Evolutionary conservation across 208 protist species (phyloP), one percentile per base, ranked within the genome.

Genomic region (Leptomonas seymouri): DNA sequence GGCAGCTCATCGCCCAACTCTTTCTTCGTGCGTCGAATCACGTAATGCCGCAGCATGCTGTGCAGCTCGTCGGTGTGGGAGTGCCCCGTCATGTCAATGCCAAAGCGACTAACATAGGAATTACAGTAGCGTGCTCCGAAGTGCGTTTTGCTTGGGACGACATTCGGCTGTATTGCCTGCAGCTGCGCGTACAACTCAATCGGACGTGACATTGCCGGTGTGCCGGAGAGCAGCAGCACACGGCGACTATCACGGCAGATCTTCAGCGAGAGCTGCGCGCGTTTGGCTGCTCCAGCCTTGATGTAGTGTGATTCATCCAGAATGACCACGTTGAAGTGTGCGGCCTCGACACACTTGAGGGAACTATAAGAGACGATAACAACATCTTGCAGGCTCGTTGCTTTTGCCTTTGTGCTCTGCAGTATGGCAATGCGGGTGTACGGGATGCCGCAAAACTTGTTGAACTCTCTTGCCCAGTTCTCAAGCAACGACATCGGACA

Each of bases 301-400:
- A 99, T 91, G 64, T 90, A 95, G 87, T 99, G 98, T 14, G 90
- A 94, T 85, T 99, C 98, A 83, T 99, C 98, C 20, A 92, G 72
- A 28, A 98, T 96, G 12, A 99, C 92, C 0, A 97, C 79, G 21
- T 87, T 82, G 65, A 97, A 99, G 20, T 44, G 76, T 2, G 73
- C 56, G 7, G 59, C 25, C 69, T 93, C 70, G 48, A 94, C 70
- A 73, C 73, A 85, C 67, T 96, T 86, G 45, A 94, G 65, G 41
- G 85, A 93, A 54, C 80, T 86, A 69, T 97, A 95, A 23, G 87
- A 89, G 46, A 92, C 88, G 74, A 93, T 94, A 28, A 92, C 81
- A 23, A 91, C 86, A 51, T 84, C 82, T 36, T 94, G 80, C 42
- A 90, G 28, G 30, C 73, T 67, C 21, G 64, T 67, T 6, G 80